phyloP scores from a whole-genome alignment of 2,329 filamentous ascomycete genomes.

The Xylaria hypoxylon region DNA sequence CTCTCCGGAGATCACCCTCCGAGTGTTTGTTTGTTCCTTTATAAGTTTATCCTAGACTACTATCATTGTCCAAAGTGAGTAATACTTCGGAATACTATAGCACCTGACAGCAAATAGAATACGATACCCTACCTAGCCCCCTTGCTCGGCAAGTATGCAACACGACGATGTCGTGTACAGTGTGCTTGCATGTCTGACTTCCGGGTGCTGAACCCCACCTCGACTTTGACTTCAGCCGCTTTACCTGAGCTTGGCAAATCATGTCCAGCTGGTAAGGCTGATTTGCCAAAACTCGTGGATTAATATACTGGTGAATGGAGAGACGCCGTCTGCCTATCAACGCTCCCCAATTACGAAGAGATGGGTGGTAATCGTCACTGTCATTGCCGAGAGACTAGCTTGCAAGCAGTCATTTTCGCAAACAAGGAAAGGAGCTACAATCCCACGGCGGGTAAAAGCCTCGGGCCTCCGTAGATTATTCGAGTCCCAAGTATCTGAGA shows the following conservation, averaged over 20 bases:
- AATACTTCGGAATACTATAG: conserved; percentile 23
- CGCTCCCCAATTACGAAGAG: conserved; percentile 32
- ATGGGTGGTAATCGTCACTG: conserved; percentile 21
- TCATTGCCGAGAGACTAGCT: conserved; percentile 28
- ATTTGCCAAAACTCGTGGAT: conserved; percentile 39
- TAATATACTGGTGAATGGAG: conserved; percentile 30
- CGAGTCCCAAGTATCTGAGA: background rate
- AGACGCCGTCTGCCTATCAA: conserved; percentile 31
- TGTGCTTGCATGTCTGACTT: background rate
- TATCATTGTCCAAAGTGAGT: conserved; percentile 20
- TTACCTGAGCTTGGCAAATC: conserved; percentile 37
- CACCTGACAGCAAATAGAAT: conserved; percentile 9
- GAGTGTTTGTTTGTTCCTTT: conserved; percentile 19
- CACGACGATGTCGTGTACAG: conserved; percentile 16
- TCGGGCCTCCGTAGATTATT: conserved; percentile 18
- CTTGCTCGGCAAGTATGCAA: conserved; percentile 27
- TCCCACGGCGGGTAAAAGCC: conserved; percentile 31
- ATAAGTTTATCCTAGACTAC: conserved; percentile 25
- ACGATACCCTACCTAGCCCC: conserved; percentile 14
- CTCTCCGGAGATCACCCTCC: conserved; percentile 35
- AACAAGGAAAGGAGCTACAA: conserved; percentile 8
- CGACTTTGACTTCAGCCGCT: conserved; percentile 40
- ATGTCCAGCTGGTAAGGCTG: conserved; percentile 40
- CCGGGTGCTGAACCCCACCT: conserved; percentile 26
- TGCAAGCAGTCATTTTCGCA: background rate